Evolutionary conservation across 768 basidiomycete genomes (phyloP).

Genomic region (Baorangia bicolor): DNA sequence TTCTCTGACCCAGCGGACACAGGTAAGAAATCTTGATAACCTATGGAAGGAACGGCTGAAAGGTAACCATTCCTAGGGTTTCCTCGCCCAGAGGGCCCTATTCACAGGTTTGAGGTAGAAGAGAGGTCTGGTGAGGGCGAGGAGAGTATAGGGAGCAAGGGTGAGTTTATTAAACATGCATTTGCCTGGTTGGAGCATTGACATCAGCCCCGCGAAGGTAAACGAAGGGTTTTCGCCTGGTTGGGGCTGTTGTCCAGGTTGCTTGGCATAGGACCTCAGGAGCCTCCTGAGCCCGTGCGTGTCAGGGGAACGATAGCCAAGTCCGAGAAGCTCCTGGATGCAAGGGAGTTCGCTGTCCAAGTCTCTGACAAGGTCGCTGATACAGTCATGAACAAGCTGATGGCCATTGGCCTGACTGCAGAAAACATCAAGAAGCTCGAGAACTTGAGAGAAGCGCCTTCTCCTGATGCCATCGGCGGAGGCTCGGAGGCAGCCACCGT

Average conservation of each 20-base stretch:
- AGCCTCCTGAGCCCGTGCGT: too few species aligned
- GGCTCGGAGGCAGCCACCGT: neutral
- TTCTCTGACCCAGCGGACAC: neutral
- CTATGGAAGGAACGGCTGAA: neutral
- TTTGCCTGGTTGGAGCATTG: neutral
- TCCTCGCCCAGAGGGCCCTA: neutral
- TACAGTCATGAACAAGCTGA: neutral
- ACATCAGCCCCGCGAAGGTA: neutral
- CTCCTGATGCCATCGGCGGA: neutral
- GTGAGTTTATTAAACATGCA: neutral
- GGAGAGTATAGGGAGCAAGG: neutral
- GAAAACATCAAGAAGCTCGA: neutral
- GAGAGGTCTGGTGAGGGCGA: neutral
- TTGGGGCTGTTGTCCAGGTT: neutral
- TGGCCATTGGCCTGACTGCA: neutral
- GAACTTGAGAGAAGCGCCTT: neutral
- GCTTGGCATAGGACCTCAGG: too few species aligned
- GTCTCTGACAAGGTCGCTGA: too few species aligned
- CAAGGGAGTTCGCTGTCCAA: too few species aligned
- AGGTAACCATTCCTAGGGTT: neutral
- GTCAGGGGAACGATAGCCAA: too few species aligned
- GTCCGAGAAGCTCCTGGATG: too few species aligned
- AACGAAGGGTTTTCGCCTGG: neutral
- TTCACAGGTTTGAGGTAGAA: neutral
- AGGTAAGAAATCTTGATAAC: neutral